These are phyloP conservation scores for Diaporthe sp. DNA, from an alignment of 2,329 filamentous ascomycete species.

Conservation along the genomic window DNA sequence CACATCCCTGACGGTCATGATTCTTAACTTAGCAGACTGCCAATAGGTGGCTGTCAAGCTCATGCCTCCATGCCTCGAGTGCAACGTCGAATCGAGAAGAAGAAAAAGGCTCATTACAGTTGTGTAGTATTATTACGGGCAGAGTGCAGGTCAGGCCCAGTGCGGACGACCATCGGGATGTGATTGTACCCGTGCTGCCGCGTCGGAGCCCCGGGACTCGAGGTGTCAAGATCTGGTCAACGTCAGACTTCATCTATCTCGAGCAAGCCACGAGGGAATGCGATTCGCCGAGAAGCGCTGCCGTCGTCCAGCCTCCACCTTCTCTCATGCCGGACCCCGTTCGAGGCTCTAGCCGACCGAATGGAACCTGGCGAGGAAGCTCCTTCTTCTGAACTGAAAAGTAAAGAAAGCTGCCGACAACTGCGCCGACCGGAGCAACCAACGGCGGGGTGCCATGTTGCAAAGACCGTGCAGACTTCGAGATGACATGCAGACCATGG, in stretches of 20 bases:
- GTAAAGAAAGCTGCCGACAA: not conserved
- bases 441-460: constrained; percentile 13
- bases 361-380: constrained; percentile 18
- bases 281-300: constrained; percentile 22
- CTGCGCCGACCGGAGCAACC: not conserved
- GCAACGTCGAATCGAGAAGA: constrained; percentile 10
- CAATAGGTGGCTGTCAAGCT: constrained; percentile 10
- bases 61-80: not conserved
- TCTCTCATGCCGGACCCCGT: constrained; percentile 23
- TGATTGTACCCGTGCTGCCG: constrained; percentile 21
- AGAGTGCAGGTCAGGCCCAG: not conserved
- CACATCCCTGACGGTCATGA: constrained; percentile 19
- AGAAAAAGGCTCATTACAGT: not conserved
- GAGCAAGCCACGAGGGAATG: constrained; percentile 38
- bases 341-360: constrained; percentile 3
- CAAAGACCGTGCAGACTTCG: constrained; percentile 1
- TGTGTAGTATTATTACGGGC: constrained; percentile 4
- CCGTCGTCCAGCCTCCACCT: constrained; percentile 21
- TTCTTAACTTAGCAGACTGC: constrained; percentile 18
- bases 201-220: constrained; percentile 17
- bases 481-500: constrained; percentile 12
- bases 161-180: constrained; percentile 17
- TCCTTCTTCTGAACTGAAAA: constrained; percentile 15
- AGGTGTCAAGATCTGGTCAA: constrained; percentile 28
- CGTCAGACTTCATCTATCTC: constrained; percentile 40